phyloP scores from a whole-genome alignment of 441 rosid genomes.

The Corymbia calophylla region DNA sequence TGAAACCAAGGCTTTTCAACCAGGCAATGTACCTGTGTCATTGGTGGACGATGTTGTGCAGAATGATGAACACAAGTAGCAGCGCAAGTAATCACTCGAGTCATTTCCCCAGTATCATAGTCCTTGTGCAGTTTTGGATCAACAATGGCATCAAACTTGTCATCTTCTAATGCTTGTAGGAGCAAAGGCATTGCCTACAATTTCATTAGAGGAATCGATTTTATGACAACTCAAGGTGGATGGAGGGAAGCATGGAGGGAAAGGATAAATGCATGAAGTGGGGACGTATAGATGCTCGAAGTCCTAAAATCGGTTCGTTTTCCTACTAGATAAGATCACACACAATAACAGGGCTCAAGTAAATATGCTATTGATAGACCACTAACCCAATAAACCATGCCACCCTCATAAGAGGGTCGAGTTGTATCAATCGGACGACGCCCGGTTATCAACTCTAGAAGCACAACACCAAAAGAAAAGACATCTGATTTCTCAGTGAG shows the following conservation, averaged over 20 bases:
- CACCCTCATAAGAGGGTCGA: not conserved
- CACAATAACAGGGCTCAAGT: not conserved
- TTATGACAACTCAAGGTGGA: not conserved
- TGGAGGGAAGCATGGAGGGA: not conserved
- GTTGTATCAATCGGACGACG: not conserved
- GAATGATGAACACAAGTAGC: conserved; percentile 1
- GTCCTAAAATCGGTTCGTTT: not conserved
- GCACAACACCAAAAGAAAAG: conserved; percentile 1
- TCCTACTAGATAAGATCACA: not conserved
- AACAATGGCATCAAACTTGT: not conserved
- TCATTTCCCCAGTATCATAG: not conserved
- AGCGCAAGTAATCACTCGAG: conserved; percentile 3
- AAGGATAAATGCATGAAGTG: not conserved
- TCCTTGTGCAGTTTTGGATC: not conserved
- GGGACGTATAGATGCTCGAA: not conserved
- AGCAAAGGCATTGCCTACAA: conserved; percentile 7
- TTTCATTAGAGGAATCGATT: not conserved
- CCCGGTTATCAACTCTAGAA: not conserved
- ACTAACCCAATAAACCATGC: conserved; percentile 1
- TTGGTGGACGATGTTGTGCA: conserved; percentile 2
- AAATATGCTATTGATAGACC: not conserved
- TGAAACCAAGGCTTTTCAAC: not conserved
- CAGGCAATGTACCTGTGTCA: not conserved
- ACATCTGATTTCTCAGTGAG: not conserved
- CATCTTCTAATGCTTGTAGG: not conserved